Conservation (phyloP, 805 yeast genomes). For the Candida sithepensis region DNA sequence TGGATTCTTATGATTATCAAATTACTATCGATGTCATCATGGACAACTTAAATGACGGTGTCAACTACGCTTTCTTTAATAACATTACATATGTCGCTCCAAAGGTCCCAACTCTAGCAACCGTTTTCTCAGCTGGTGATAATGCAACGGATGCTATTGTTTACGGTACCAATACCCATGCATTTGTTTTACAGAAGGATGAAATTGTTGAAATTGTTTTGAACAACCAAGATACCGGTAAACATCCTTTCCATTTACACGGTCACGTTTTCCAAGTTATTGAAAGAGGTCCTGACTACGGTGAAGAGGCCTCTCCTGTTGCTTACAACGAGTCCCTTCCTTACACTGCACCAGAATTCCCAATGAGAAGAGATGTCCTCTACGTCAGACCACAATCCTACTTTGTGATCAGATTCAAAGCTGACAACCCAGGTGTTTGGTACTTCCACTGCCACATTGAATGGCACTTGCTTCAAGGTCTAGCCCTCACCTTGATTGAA, state of each 20-base stretch:
- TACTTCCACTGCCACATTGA: constrained; percentile 98
- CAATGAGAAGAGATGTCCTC: constrained; percentile 80
- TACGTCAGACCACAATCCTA: constrained; percentile 81
- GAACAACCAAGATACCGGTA: constrained; percentile 87
- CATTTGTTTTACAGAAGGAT: constrained; percentile 64
- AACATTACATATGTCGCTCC: constrained; percentile 75
- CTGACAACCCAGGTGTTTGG: constrained; percentile 98
- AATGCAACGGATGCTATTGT: constrained; percentile 47
- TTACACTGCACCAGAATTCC: constrained; percentile 63
- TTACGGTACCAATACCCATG: constrained; percentile 78
- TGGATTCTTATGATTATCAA: constrained; percentile 64
- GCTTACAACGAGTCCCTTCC: constrained; percentile 51
- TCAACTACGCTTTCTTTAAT: constrained; percentile 96
- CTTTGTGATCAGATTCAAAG: constrained; percentile 80
- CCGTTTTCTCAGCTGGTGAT: constrained; percentile 73
- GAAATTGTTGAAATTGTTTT: constrained; percentile 76
- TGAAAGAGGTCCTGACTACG: constrained; percentile 62
- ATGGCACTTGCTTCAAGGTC: constrained; percentile 97
- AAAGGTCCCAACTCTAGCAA: constrained; percentile 78
- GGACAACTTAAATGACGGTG: constrained; percentile 84
- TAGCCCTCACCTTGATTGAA: constrained; percentile 76
- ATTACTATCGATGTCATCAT: constrained; percentile 72
- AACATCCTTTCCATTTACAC: constrained; percentile 96
- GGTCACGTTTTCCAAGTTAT: constrained; percentile 88
- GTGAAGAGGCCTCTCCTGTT: constrained; percentile 52